Base-by-base conservation (phyloP, 2,329 filamentous ascomycete genomes). In the Zymoseptoria pseudotritici region DNA sequence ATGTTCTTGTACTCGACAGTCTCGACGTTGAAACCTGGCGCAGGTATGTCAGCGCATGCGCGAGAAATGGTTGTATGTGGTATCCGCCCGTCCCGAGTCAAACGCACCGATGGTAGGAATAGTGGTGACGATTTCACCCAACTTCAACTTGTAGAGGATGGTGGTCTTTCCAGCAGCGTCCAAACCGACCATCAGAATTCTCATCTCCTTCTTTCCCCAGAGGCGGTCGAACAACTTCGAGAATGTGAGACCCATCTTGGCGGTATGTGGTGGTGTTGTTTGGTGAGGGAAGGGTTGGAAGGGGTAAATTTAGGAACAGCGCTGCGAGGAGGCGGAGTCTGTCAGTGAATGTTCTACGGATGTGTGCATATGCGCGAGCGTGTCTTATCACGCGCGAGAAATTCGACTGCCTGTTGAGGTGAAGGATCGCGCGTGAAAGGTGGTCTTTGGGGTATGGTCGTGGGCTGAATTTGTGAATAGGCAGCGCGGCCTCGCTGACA, bases 201-300 rank as follows among this genome's bases (percentile, higher is more conserved):
- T 89, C 91, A 97, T 97, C 81, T 97, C 93, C 83, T 96, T 96
- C 69, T 93, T 96, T 79, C 93, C 93, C 82, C 96, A 97, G 82
- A 97, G 90, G 86, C 95, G 96, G 79, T 90, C 90, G 87, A 97
- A 92, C 80, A 97, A 87, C 81, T 96, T 96, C 71, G 91, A 96
- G 76, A 97, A 83, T 78, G 90, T 88, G 73, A 88, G 89, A 80
- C 93, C 93, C 93, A 97, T 97, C 69, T 75, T 88, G 82, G 84
- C 83, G 83, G 79, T 70, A 54, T 65, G 77, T 54, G 58, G 55
- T 57, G 36, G 55, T 57, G 31, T 42, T 55, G 56, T 50, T 29
- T 29, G 53, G 22, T 19, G 31, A 11, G 58, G 57, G 54, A 17
- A n/a, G 46, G 36, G 50, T 50, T 53, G 26, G 60, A 56, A 22